A percentile compares a stretch with the other conserved stretches of the same genome.
These are phyloP conservation scores for Phytophthora melonis DNA, from an alignment of 352 stramenopile species.

Conservation along the genomic window DNA sequence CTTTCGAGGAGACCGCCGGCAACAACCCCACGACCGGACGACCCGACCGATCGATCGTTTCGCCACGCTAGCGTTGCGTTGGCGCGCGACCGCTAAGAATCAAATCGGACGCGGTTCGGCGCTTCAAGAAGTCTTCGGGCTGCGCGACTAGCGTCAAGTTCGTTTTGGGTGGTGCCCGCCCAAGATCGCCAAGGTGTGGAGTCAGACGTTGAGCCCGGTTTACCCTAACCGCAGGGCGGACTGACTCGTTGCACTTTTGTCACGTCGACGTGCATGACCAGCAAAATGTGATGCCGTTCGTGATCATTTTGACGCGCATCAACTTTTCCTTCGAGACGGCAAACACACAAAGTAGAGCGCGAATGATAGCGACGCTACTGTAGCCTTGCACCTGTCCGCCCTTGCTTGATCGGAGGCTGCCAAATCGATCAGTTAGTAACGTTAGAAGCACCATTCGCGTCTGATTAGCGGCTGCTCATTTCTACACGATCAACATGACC, in stretches of 20 bases:
- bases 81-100: not conserved
- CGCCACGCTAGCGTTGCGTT: not conserved
- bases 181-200: not conserved
- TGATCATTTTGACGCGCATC: slow-evolving; percentile 7
- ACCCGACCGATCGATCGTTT: slow-evolving; percentile 18
- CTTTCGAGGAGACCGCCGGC: not conserved
- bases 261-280: not conserved
- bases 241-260: not conserved
- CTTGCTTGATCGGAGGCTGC: not conserved
- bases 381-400: not conserved
- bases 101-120: slow-evolving; percentile 1
- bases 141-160: not conserved
- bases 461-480: slow-evolving; percentile 31
- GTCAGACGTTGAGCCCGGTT: slow-evolving; percentile 1
- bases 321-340: not conserved
- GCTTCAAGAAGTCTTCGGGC: slow-evolving; percentile 9
- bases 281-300: not conserved
- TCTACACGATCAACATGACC: slow-evolving; percentile 18
- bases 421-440: slow-evolving; percentile 27
- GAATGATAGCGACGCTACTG: not conserved
- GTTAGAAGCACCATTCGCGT: slow-evolving; percentile 14
- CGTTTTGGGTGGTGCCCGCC: not conserved
- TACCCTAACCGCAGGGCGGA: not conserved
- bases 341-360: not conserved
- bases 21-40: slow-evolving; percentile 25